A percentile compares a stretch with the other conserved stretches of the same genome.
phyloP scores from a whole-genome alignment of 257 asterid species.

The Buddleja alternifolia region DNA sequence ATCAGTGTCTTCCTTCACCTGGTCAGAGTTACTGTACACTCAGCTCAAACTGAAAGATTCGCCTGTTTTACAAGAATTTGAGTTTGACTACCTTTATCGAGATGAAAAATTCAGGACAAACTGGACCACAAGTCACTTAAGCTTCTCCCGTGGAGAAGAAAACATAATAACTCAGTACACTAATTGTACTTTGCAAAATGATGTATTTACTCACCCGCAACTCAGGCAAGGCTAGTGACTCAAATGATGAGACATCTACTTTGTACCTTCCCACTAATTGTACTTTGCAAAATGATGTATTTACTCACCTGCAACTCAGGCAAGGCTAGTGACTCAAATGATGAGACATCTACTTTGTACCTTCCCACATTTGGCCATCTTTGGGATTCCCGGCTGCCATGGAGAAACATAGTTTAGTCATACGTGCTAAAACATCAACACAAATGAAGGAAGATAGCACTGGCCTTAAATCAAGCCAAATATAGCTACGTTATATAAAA shows the following conservation, averaged over 20 bases:
- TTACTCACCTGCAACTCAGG: constrained; percentile 83
- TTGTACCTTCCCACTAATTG: constrained; percentile 61
- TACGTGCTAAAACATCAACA: constrained; percentile 13
- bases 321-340: constrained; percentile 82
- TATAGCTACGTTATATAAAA: background rate
- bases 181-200: constrained; percentile 13
- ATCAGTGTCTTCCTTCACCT: constrained; percentile 82
- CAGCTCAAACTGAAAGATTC: constrained; percentile 26
- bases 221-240: constrained; percentile 82
- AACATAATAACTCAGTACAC: background rate
- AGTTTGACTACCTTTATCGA: constrained; percentile 16
- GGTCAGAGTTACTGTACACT: constrained; percentile 28
- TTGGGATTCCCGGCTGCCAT: constrained; percentile 65
- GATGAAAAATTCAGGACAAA: background rate
- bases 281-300: constrained; percentile 14
- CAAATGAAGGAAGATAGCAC: background rate
- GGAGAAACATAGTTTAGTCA: constrained; percentile 28
- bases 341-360: constrained; percentile 78
- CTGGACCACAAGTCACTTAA: background rate
- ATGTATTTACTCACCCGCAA: constrained; percentile 61
- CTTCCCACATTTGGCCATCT: constrained; percentile 92
- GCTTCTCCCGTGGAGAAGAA: constrained; percentile 2
- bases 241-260: constrained; percentile 87
- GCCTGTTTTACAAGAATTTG: background rate
- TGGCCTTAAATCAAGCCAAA: background rate